Conservation (phyloP, 1,139 yeast genomes). For the Magnusiomyces tetraspermus region DNA sequence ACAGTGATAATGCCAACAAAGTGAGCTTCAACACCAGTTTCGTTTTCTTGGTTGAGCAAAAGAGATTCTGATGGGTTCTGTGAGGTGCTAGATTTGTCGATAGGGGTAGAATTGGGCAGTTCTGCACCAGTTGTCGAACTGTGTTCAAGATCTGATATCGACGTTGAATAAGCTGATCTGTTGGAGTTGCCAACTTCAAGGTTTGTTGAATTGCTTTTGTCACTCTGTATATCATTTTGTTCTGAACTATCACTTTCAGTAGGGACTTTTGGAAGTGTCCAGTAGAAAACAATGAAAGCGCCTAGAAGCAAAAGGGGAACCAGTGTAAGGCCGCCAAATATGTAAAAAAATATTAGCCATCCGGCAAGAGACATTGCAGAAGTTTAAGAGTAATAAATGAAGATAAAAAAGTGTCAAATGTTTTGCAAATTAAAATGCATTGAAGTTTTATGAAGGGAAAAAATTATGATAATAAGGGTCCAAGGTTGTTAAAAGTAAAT, state of each 20-base stretch:
- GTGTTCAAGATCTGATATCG: no score
- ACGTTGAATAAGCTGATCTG: no score
- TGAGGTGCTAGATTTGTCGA: not conserved
- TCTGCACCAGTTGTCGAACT: no score
- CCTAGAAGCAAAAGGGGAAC: conserved; percentile 45
- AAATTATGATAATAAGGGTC: no score
- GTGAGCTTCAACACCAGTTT: conserved; percentile 55
- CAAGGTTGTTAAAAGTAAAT: no score
- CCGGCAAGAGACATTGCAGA: conserved; percentile 9
- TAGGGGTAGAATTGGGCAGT: not conserved
- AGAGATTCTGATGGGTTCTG: conserved; percentile 6
- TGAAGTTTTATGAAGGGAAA: not conserved
- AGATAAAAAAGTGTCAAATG: not conserved
- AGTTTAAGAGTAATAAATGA: not conserved
- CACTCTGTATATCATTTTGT: not conserved
- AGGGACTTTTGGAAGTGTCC: conserved; percentile 32
- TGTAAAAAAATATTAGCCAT: conserved; percentile 35
- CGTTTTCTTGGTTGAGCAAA: conserved; percentile 41
- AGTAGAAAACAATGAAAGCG: conserved; percentile 28
- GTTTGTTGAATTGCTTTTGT: not conserved
- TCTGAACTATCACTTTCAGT: conserved; percentile 18
- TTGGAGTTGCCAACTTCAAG: no score
- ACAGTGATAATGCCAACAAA: conserved; percentile 78
- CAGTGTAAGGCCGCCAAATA: conserved; percentile 74
- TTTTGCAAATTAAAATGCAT: not conserved